These are phyloP conservation scores for Nothomitra cinnamomea DNA, from an alignment of 2,329 filamentous ascomycete species.

Conservation along the genomic window DNA sequence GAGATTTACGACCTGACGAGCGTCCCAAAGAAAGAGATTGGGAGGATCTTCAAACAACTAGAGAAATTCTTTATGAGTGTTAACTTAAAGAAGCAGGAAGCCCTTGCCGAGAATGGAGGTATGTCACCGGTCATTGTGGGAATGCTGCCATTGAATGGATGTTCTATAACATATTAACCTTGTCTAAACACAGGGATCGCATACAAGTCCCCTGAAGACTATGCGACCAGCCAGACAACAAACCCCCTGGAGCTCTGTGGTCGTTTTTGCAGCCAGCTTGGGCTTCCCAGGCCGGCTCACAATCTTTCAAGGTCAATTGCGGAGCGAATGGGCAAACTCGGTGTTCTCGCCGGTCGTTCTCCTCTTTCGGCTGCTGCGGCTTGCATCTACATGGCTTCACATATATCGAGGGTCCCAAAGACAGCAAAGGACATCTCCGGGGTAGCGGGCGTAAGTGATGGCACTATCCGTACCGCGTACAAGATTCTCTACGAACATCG, in stretches of 20 bases:
- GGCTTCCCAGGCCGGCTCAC: slow-evolving; percentile 61
- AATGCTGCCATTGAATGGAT: neutral
- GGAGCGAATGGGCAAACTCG: slow-evolving; percentile 56
- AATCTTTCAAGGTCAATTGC: slow-evolving; percentile 60
- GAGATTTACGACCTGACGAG: slow-evolving; percentile 90
- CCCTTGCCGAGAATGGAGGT: slow-evolving; percentile 36
- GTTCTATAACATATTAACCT: slow-evolving; percentile 1
- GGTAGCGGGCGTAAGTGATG: slow-evolving; percentile 83
- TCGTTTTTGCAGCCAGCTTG: slow-evolving; percentile 76
- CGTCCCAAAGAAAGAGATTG: slow-evolving; percentile 94
- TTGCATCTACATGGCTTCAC: slow-evolving; percentile 90
- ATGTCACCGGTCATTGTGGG: slow-evolving; percentile 16
- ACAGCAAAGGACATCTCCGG: slow-evolving; percentile 72
- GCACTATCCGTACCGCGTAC: slow-evolving; percentile 92
- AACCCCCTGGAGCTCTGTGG: slow-evolving; percentile 71
- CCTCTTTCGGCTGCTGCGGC: slow-evolving; percentile 87
- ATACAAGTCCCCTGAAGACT: slow-evolving; percentile 34
- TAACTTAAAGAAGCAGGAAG: slow-evolving; percentile 39
- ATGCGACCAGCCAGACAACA: slow-evolving; percentile 59
- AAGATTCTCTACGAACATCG: slow-evolving; percentile 65
- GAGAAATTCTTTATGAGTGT: slow-evolving; percentile 74
- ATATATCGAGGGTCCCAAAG: slow-evolving; percentile 64
- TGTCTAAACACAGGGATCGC: slow-evolving; percentile 18
- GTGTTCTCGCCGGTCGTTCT: slow-evolving; percentile 77
- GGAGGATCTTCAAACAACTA: slow-evolving; percentile 81